A percentile compares a stretch with the other conserved stretches of the same genome.
These are phyloP conservation scores for Naganishia kalamii DNA, from an alignment of 768 basidiomycete genomes.

Conservation along the genomic window DNA sequence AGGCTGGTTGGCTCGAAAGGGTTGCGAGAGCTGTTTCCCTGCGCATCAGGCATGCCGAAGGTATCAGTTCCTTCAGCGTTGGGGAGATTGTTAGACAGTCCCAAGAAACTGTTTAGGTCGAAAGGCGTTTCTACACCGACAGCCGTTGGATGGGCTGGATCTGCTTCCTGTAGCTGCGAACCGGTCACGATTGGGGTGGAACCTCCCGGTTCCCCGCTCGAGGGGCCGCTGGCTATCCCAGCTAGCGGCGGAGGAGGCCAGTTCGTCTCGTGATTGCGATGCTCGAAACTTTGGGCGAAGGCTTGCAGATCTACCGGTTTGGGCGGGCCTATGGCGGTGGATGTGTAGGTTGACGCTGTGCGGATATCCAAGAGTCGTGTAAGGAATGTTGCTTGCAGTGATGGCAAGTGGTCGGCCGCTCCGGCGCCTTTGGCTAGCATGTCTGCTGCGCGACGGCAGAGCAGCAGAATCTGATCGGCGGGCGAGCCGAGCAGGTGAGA, in stretches of 20 bases:
- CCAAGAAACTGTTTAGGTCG: not conserved
- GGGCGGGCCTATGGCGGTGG: constrained; percentile 5
- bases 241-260: constrained; percentile 16
- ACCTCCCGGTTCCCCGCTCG: not conserved
- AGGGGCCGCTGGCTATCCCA: not conserved
- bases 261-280: not conserved
- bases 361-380: constrained; percentile 24
- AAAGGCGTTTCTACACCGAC: not conserved
- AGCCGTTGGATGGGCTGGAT: not conserved
- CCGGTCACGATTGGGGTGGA: not conserved
- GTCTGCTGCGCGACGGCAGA: constrained; percentile 25
- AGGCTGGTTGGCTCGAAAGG: too few relatives aligned
- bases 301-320: constrained; percentile 8
- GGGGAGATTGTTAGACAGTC: not conserved
- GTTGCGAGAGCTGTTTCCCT: too few relatives aligned
- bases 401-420: constrained; percentile 26
- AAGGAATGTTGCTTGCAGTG: constrained; percentile 27
- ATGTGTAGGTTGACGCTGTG: not conserved
- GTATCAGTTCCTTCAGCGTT: too few relatives aligned
- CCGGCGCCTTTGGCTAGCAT: constrained; percentile 30
- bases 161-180: not conserved
- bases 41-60: too few relatives aligned
- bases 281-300: constrained; percentile 10
- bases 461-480: constrained; percentile 9
- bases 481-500: constrained; percentile 12